These are phyloP conservation scores for Fusarium sambucinum DNA, from an alignment of 2,329 filamentous ascomycete genomes.

Conservation along the genomic window DNA sequence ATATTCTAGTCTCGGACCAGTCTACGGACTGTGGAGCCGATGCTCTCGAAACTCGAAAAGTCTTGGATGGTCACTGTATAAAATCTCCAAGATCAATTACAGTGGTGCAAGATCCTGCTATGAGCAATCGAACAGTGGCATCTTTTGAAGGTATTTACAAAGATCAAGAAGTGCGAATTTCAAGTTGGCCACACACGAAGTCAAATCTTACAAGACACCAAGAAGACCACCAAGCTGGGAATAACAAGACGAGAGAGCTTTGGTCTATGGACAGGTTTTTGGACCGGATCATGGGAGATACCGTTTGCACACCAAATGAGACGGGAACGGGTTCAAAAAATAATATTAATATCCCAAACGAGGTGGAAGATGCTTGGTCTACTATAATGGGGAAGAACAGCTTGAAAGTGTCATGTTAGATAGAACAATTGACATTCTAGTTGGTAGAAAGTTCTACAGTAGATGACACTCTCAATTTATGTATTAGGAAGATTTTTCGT, in stretches of 20 bases:
- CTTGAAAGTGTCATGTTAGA: accelerated
- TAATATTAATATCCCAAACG: background rate
- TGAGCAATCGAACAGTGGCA: constrained; percentile 3
- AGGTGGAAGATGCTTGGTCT: constrained; percentile 35
- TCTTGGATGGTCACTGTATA: background rate
- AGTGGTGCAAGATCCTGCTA: constrained; percentile 25
- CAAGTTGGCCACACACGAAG: background rate
- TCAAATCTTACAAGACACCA: accelerated
- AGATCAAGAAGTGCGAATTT: accelerated
- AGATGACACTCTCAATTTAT: no score
- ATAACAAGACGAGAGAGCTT: background rate
- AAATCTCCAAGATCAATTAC: background rate
- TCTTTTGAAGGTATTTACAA: background rate
- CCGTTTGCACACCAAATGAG: accelerated
- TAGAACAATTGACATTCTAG: no score
- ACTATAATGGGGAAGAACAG: constrained; percentile 1
- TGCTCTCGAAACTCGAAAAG: background rate
- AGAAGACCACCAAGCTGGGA: accelerated
- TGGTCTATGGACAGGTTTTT: constrained; percentile 35
- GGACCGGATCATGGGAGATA: constrained; percentile 1
- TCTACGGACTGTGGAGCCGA: constrained; percentile 14
- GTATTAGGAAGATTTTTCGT: no score
- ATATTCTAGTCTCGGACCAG: background rate
- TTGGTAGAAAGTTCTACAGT: no score
- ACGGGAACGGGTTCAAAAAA: accelerated